Conservation (phyloP, 2,329 filamentous ascomycete genomes). For the Emmonsiellopsis sp. region DNA sequence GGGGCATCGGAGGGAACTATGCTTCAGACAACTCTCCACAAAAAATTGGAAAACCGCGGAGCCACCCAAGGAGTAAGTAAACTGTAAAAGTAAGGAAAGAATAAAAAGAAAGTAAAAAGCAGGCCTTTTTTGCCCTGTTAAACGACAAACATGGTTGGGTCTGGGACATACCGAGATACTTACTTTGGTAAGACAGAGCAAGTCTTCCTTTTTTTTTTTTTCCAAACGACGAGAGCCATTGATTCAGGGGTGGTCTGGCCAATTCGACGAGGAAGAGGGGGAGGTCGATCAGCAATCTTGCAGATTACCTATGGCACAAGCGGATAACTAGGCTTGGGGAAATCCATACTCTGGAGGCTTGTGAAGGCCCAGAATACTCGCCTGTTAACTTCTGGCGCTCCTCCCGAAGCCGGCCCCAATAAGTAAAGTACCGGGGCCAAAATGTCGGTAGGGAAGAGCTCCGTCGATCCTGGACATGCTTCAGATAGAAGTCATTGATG, state of each 20-base stretch:
- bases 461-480: background rate
- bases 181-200: background rate
- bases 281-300: slow-evolving; percentile 1
- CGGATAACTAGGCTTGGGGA: background rate
- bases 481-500: background rate
- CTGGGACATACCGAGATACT: background rate
- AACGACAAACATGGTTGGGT: background rate
- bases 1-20: background rate
- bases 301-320: background rate
- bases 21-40: slow-evolving; percentile 1
- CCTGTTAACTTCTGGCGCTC: background rate
- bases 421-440: background rate
- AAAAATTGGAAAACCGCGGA: background rate
- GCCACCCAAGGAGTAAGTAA: background rate
- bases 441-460: background rate
- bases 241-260: background rate
- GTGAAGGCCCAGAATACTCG: background rate
- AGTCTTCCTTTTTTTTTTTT: background rate
- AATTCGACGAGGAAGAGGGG: background rate
- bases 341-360: background rate
- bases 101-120: background rate
- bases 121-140: background rate
- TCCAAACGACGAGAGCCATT: slow-evolving; percentile 1
- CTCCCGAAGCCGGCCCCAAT: background rate
- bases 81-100: background rate